These are phyloP conservation scores for Argentina anserina DNA, from an alignment of 306 rosid genomes.

Conservation along the genomic window DNA sequence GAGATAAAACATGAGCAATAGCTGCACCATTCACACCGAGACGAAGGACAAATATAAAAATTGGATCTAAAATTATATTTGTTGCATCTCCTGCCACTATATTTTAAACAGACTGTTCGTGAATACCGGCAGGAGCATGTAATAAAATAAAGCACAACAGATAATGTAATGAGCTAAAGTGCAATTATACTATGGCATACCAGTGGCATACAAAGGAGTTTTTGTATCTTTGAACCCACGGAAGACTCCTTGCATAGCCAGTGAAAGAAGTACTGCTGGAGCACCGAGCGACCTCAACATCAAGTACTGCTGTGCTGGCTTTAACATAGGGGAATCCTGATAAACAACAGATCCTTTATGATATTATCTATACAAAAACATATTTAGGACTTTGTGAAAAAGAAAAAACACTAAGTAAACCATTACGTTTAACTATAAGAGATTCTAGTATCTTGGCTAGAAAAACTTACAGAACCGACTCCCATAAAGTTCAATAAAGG, in stretches of 20 bases:
- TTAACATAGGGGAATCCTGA: conserved; percentile 88
- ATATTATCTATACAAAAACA: neutral
- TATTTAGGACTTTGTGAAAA: neutral
- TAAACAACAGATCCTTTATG: conserved; percentile 11
- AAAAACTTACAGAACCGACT: conserved; percentile 59
- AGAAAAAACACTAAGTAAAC: neutral
- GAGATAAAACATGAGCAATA: conserved; percentile 93
- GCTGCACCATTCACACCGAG: conserved; percentile 89
- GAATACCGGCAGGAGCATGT: neutral
- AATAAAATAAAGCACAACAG: neutral
- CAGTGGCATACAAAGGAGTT: conserved; percentile 89
- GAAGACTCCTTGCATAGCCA: conserved; percentile 94
- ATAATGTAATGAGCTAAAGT: neutral
- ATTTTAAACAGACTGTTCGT: conserved; percentile 5
- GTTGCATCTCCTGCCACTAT: conserved; percentile 86
- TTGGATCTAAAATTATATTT: conserved; percentile 79
- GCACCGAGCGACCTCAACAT: conserved; percentile 90
- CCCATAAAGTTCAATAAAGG: conserved; percentile 92
- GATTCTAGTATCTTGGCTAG: neutral
- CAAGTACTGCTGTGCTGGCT: conserved; percentile 69
- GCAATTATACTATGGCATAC: conserved; percentile 36
- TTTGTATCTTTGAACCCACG: conserved; percentile 92
- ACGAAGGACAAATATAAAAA: conserved; percentile 62
- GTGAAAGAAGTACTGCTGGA: conserved; percentile 92
- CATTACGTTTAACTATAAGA: neutral